Evolutionary conservation across 2,329 filamentous ascomycete species (phyloP), one percentile per base, ranked within the genome.

Genomic region (Zymoseptoria ardabiliae): DNA sequence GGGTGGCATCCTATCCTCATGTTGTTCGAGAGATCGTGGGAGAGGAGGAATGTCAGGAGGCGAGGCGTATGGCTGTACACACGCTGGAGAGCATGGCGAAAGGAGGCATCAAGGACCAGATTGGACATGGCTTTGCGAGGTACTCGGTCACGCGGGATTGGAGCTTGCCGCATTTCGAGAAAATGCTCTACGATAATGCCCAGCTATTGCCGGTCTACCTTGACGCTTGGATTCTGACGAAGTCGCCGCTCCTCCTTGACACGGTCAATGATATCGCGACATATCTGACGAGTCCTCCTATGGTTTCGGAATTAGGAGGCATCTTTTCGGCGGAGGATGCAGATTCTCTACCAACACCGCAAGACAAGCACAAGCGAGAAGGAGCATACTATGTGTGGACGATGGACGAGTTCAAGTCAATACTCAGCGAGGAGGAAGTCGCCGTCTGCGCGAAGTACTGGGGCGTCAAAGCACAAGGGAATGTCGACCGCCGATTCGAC

Each of bases 311-410:
- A 0, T 78, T 81, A 2, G 92, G 92, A 10, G 91, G 88, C 0
- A 94, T 97, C 72, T 87, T 87, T 66, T 90, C 91, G 0, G 91
- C 91, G 51, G 93, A 97, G 75, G 90, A 95, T 61, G 92, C 94
- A 0, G 92, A 97, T 72, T 96, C 91, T 1, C 81, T 85, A 56
- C 87, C 88, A 55, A 83, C 83, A 30, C 82, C 82, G n/a, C 85
- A 86, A 1, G 91, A 95, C 68, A 82, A 80, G 4, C 89, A 95
- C 57, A 91, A 92, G 78, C 84, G 89, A 35, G 92, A 97, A 74
- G 94, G 94, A 0, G 93, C 92, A 0, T 97, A 90, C 72, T 97
- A 97, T 68, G 84, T 97, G 2, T 99, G 93, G 93, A 96, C 92
- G 0, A 78, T 88, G 55, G 88, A 91, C 55, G 92, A 97, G 71